A percentile compares a stretch with the other conserved stretches of the same genome.
phyloP scores from a whole-genome alignment of 768 basidiomycete species.

The Agrocybe pediades region DNA sequence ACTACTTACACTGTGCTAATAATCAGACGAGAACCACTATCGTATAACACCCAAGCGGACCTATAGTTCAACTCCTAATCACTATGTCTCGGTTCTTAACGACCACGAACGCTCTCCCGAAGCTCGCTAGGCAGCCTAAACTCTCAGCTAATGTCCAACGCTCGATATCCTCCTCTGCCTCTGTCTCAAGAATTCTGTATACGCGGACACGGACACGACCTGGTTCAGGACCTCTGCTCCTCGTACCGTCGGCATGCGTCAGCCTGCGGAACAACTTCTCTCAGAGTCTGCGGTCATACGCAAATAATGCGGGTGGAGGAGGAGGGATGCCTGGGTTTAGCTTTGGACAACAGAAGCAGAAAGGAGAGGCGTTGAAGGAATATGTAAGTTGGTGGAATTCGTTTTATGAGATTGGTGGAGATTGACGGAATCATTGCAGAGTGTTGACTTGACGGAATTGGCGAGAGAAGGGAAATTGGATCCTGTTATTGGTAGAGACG shows the following conservation, averaged over 20 bases:
- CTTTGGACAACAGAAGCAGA: conserved; percentile 63
- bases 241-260: conserved; percentile 26
- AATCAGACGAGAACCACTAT: background rate
- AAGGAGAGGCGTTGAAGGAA: conserved; percentile 87
- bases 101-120: conserved; percentile 2
- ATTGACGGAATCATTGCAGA: conserved; percentile 39
- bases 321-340: conserved; percentile 65
- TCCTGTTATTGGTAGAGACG: conserved; percentile 87
- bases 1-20: background rate
- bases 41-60: too few species aligned
- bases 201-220: conserved; percentile 22
- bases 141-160: background rate
- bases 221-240: conserved; percentile 19
- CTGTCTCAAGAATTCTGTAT: conserved; percentile 10
- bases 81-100: conserved; percentile 11
- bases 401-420: background rate
- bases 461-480: conserved; percentile 86
- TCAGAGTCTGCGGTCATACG: conserved; percentile 18
- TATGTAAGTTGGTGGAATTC: conserved; percentile 43
- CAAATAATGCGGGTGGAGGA: conserved; percentile 33
- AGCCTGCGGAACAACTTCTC: conserved; percentile 10
- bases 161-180: background rate
- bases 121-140: background rate
- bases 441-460: conserved; percentile 81
- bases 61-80: background rate